Evolutionary conservation across 2,329 filamentous ascomycete genomes (phyloP).

Genomic region (Aspergillus sp.): DNA sequence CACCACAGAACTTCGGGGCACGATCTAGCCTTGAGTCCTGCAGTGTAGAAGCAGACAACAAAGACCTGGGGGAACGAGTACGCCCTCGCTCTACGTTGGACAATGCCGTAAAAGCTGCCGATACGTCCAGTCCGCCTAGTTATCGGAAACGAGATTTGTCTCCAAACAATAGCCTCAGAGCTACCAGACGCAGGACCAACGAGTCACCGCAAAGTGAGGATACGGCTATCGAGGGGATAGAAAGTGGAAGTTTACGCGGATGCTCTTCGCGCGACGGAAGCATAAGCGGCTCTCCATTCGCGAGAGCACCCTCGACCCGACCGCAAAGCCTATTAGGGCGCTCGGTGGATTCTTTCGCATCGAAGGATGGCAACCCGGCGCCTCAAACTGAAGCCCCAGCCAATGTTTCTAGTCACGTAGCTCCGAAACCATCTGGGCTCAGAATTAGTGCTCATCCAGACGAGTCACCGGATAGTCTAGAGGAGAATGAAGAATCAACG

Average conservation of each 20-base stretch:
- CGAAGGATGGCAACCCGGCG: constrained; percentile 23
- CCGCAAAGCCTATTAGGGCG: constrained; percentile 29
- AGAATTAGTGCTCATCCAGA: constrained; percentile 26
- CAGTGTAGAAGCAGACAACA: constrained; percentile 9
- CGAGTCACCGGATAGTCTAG: constrained; percentile 10
- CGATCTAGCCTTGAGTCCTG: constrained; percentile 8
- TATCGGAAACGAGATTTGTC: constrained; percentile 36
- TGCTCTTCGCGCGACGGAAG: constrained; percentile 33
- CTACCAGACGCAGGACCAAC: constrained; percentile 28
- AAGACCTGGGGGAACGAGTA: constrained; percentile 13
- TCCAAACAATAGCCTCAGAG: constrained; percentile 26
- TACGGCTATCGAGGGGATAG: constrained; percentile 19
- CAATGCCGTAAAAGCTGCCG: constrained; percentile 14
- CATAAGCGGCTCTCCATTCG: constrained; percentile 51
- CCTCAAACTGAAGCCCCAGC: constrained; percentile 19
- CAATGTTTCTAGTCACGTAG: constrained; percentile 13
- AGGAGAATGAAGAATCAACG: constrained; percentile 12
- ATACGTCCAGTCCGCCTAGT: constrained; percentile 6
- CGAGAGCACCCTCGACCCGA: constrained; percentile 40
- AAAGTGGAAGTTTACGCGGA: constrained; percentile 23
- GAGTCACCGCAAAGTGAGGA: constrained; percentile 28
- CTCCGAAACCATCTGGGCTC: constrained; percentile 28
- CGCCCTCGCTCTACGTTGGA: constrained; percentile 20
- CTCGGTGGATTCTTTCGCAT: constrained; percentile 28
- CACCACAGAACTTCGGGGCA: constrained; percentile 12